These are phyloP conservation scores for Cytospora leucostoma DNA, from an alignment of 2,329 filamentous ascomycete species.

Conservation along the genomic window DNA sequence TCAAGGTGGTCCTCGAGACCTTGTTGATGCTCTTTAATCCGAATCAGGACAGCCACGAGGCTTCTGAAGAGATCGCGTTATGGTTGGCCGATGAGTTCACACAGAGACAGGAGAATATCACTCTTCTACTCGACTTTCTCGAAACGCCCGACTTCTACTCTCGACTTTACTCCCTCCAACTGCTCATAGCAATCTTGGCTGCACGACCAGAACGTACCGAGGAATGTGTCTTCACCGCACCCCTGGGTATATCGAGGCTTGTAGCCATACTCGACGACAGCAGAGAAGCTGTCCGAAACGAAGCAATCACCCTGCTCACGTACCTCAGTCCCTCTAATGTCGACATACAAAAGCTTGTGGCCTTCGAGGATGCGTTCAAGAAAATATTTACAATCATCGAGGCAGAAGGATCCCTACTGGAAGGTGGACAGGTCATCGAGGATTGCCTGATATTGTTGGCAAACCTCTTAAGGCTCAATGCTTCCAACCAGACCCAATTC, in stretches of 20 bases:
- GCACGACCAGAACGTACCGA: constrained; percentile 90
- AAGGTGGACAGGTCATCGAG: constrained; percentile 85
- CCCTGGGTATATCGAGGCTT: constrained; percentile 82
- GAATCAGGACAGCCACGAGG: constrained; percentile 76
- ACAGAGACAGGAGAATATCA: constrained; percentile 95
- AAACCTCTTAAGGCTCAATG: constrained; percentile 83
- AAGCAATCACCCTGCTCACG: constrained; percentile 82
- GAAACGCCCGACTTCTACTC: constrained; percentile 88
- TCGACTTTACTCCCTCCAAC: constrained; percentile 84
- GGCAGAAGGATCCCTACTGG: constrained; percentile 75
- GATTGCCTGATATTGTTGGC: constrained; percentile 90
- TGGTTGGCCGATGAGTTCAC: constrained; percentile 99
- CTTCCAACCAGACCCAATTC: constrained; percentile 92
- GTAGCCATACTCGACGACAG: constrained; percentile 82
- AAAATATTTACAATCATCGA: constrained; percentile 80
- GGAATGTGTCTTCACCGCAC: constrained; percentile 89
- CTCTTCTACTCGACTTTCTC: constrained; percentile 83
- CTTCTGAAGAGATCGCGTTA: constrained; percentile 90
- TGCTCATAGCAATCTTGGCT: constrained; percentile 81
- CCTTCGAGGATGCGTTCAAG: constrained; percentile 92
- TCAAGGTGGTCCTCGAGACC: constrained; percentile 93
- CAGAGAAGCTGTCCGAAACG: constrained; percentile 84
- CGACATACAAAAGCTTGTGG: constrained; percentile 92
- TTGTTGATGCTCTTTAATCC: constrained; percentile 86
- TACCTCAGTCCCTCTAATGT: constrained; percentile 83